These are phyloP conservation scores for Phaseolus lunatus DNA, from an alignment of 306 rosid genomes.

Conservation along the genomic window DNA sequence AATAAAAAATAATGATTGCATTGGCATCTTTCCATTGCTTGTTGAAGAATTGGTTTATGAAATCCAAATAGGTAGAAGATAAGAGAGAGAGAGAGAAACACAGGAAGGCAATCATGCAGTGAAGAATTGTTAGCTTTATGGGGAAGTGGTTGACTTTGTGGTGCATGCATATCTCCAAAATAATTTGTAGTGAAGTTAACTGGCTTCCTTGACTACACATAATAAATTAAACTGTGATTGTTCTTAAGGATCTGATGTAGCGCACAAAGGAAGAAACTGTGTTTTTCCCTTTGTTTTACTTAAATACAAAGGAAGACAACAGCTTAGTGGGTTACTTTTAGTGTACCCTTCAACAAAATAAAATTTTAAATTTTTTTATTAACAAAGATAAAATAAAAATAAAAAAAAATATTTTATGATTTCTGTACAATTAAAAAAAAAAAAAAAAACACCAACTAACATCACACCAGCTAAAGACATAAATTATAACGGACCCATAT, in stretches of 20 bases:
- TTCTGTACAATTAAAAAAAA: no score
- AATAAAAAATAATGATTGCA: no score
- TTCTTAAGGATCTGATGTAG: conserved; percentile 7
- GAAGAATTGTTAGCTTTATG: conserved; percentile 3
- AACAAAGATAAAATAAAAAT: no score
- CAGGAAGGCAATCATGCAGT: neutral
- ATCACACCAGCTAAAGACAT: no score
- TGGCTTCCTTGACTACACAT: conserved; percentile 1
- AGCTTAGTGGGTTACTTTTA: conserved; percentile 16
- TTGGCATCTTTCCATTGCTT: neutral
- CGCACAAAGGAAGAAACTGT: neutral
- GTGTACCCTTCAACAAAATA: neutral
- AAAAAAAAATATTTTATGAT: no score
- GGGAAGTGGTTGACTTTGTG: conserved; percentile 36
- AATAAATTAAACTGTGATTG: neutral
- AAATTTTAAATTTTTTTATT: no score
- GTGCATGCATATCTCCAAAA: neutral
- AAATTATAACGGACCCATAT: no score
- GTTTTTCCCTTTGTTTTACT: conserved; percentile 4
- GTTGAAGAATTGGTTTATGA: neutral
- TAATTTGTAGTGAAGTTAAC: neutral
- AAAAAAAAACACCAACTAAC: no score
- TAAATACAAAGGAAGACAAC: conserved; percentile 25
- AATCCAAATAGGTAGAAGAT: neutral
- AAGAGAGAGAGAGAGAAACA: no score